phyloP scores from a whole-genome alignment of 495 filamentous ascomycete genomes.

The Podospora bellae-mahoneyi region DNA sequence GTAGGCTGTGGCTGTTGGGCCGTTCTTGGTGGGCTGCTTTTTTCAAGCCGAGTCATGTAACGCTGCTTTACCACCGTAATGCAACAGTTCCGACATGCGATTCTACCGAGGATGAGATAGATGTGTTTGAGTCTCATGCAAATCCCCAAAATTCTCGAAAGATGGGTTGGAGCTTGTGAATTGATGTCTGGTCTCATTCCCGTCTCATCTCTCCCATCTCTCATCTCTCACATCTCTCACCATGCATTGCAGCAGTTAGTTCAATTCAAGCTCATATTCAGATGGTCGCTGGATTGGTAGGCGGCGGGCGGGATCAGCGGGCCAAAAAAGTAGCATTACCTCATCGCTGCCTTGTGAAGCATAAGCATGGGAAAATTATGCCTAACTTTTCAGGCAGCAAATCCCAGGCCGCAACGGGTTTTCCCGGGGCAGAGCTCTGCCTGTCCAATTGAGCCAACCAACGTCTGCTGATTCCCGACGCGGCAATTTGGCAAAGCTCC shows the following conservation, averaged over 20 bases:
- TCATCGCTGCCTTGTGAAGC: neutral
- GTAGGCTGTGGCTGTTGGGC: constrained; percentile 3
- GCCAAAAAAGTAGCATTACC: constrained; percentile 3
- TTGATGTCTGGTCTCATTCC: neutral
- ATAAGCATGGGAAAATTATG: neutral
- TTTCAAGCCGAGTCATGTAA: constrained; percentile 9
- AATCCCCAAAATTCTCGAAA: constrained; percentile 6
- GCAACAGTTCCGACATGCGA: neutral
- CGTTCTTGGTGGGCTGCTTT: constrained; percentile 13
- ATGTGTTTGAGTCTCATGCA: neutral
- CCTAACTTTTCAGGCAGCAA: constrained; percentile 13
- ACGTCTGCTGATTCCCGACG: constrained; percentile 17
- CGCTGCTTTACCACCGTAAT: neutral
- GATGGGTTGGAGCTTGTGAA: neutral
- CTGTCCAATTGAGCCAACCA: constrained; percentile 2
- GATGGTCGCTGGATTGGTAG: neutral
- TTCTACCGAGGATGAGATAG: constrained; percentile 1
- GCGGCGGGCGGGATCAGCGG: neutral
- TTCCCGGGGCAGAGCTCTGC: constrained; percentile 20
- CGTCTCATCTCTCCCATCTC: neutral
- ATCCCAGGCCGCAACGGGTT: constrained; percentile 16
- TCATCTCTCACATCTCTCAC: neutral
- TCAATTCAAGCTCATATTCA: neutral
- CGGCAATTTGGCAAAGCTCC: constrained; percentile 28
- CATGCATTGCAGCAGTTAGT: neutral